Conservation (phyloP, 2,329 filamentous ascomycete species). For the Fusarium phyllophilum region DNA sequence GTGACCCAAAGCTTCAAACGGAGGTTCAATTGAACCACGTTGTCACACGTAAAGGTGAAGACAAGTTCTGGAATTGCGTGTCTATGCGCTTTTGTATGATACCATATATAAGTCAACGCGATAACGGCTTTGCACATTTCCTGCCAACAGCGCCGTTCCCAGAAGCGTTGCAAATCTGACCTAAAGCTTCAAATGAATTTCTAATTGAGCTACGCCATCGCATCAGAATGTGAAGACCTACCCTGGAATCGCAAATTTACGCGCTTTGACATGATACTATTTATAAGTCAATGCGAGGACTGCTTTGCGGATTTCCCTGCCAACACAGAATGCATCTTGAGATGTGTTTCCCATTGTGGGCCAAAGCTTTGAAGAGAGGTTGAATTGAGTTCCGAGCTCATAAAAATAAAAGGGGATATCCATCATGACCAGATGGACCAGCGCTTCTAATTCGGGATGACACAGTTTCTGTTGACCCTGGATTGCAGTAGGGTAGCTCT, state of each 20-base stretch:
- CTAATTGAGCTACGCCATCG: too few species aligned
- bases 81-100: background rate
- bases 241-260: background rate
- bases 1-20: too few species aligned
- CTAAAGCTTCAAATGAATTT: background rate
- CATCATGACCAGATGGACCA: accelerated
- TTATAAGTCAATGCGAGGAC: background rate
- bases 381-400: background rate
- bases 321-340: background rate
- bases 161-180: background rate
- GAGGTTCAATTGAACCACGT: background rate
- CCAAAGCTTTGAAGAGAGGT: background rate
- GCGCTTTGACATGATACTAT: accelerated
- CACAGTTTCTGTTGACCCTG: background rate
- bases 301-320: background rate
- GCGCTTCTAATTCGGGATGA: background rate
- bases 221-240: background rate
- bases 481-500: too few species aligned
- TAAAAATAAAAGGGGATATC: accelerated
- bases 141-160: background rate
- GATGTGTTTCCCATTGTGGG: background rate
- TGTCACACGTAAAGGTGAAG: background rate
- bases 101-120: background rate
- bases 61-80: background rate
- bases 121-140: background rate